Evolutionary conservation across 176 grass and related monocot genomes (phyloP), one percentile per base, ranked within the genome.

Genomic region (Cymbopogon citratus): DNA sequence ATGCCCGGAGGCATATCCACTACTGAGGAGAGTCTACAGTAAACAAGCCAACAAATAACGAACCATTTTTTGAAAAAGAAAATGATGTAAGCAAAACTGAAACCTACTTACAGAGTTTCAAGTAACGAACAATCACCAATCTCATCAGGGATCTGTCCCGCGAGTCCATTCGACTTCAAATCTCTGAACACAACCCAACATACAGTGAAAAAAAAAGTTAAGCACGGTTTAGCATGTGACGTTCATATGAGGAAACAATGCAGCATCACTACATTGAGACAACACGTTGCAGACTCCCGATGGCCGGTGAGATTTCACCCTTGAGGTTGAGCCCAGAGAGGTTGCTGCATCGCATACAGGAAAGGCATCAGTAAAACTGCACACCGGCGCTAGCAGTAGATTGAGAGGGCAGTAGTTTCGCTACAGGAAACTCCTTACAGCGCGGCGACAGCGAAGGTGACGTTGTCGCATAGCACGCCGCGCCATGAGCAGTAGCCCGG

Each of bases 81-180:
- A 45, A 65, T 12, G 9, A 1, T 19, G 52, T 25, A 14, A 51
- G 44, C 15, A 54, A 80, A 80, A 36, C 41, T 15, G 40, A 72
- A 29, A 41, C 54, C 65, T 46, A 84, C 92, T 99, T 76, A 99
- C 97, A 99, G 74, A 29, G 64, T 85, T 41, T 83, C 38, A 35
- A 99, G 80, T 1, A 66, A 91, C 3, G 87, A 91, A 65, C 93
- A 96, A 77, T 93, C 91, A 15, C 97, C 97, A 76, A 99, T 90
- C 87, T 99, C 93, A 83, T 99, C 97, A 4, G 93, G 97, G 16
- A 99, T 93, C 77, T 99, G 93, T 38, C 97, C 97, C 6, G 93
- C 87, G 5, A 99, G 83, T 46, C 89, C 82, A 69, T 96, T 99
- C 12, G 75, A 90, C 78, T 93, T 96, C 73, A 96, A 66, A 83